Percentiles rank a stretch among this genome's conserved stretches.
phyloP scores from a whole-genome alignment of 2,329 filamentous ascomycete species.

The Plectosphaerella cucumerina region DNA sequence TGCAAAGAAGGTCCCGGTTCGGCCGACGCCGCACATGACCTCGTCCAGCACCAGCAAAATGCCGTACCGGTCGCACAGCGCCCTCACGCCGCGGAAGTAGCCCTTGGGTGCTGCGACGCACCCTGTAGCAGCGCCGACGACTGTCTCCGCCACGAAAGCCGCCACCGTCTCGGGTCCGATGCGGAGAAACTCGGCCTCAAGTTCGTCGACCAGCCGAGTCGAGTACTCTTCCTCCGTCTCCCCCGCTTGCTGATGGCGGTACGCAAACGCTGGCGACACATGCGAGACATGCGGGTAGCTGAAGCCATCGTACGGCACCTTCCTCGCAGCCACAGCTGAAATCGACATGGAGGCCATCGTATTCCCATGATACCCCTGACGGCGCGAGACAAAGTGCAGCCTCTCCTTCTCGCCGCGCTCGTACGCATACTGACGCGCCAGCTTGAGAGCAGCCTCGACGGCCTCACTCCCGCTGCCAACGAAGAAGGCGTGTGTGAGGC shows the following conservation, averaged over 20 bases:
- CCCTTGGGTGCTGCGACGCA: conserved; percentile 45
- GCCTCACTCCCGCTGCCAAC: conserved; percentile 26
- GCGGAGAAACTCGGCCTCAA: conserved; percentile 41
- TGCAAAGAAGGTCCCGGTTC: conserved; percentile 57
- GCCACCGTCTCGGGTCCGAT: conserved; percentile 41
- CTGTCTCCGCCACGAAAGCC: conserved; percentile 59
- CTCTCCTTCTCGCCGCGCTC: conserved; percentile 32
- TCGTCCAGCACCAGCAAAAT: conserved; percentile 54
- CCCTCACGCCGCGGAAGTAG: conserved; percentile 50
- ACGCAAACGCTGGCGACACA: conserved; percentile 40
- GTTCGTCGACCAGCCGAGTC: conserved; percentile 31
- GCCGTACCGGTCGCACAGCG: conserved; percentile 50
- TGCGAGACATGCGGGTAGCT: conserved; percentile 18
- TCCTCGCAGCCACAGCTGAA: conserved; percentile 21
- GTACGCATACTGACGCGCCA: conserved; percentile 42
- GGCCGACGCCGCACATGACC: conserved; percentile 67
- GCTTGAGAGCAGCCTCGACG: conserved; percentile 42
- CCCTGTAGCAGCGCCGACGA: conserved; percentile 55
- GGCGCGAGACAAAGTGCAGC: conserved; percentile 36
- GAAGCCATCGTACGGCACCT: conserved; percentile 20
- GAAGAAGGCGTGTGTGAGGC: conserved; percentile 13
- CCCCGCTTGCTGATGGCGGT: conserved; percentile 23
- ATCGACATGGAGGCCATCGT: conserved; percentile 41
- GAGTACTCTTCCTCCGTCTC: conserved; percentile 37
- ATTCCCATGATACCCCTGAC: conserved; percentile 46